Evolutionary conservation across 2,329 filamentous ascomycete genomes (phyloP).

Genomic region (Escovopsis sp.): DNA sequence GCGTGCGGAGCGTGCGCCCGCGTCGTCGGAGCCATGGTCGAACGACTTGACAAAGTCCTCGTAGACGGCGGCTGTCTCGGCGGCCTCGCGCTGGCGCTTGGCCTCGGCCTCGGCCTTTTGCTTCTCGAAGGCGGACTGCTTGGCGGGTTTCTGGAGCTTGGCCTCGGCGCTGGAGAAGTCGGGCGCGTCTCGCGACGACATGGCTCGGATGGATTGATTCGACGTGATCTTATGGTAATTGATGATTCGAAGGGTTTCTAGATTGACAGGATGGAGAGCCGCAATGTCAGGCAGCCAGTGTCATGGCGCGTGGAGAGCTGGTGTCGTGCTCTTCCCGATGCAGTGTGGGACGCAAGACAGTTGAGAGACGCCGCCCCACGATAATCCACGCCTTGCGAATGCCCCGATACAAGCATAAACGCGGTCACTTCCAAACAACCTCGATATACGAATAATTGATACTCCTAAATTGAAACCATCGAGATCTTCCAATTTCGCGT

Average conservation of each 20-base stretch:
- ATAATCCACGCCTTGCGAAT: background rate
- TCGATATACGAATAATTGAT: background rate
- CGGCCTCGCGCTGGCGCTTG: slow-evolving; percentile 69
- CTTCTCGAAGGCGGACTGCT: slow-evolving; percentile 77
- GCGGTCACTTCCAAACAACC: background rate
- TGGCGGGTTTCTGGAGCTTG: slow-evolving; percentile 66
- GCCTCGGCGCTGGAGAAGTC: slow-evolving; percentile 59
- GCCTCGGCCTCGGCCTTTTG: slow-evolving; percentile 83
- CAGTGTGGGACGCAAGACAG: no score
- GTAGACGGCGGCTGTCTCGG: slow-evolving; percentile 75
- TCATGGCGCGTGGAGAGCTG: no score
- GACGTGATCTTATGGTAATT: no score
- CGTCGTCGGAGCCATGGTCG: slow-evolving; percentile 42
- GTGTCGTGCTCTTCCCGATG: no score
- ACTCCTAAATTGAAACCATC: no score
- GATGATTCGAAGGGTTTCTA: no score
- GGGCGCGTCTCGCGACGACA: slow-evolving; percentile 31
- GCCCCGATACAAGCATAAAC: slow-evolving; percentile 9
- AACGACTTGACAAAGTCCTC: slow-evolving; percentile 78
- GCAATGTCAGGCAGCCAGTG: no score
- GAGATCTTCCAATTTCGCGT: background rate
- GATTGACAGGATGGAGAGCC: no score
- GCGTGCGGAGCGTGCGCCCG: slow-evolving; percentile 11
- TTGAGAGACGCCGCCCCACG: background rate
- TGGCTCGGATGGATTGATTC: slow-evolving; percentile 21